Evolutionary conservation across 495 filamentous ascomycete species (phyloP).

Genomic region (Aspergillus homomorphus): DNA sequence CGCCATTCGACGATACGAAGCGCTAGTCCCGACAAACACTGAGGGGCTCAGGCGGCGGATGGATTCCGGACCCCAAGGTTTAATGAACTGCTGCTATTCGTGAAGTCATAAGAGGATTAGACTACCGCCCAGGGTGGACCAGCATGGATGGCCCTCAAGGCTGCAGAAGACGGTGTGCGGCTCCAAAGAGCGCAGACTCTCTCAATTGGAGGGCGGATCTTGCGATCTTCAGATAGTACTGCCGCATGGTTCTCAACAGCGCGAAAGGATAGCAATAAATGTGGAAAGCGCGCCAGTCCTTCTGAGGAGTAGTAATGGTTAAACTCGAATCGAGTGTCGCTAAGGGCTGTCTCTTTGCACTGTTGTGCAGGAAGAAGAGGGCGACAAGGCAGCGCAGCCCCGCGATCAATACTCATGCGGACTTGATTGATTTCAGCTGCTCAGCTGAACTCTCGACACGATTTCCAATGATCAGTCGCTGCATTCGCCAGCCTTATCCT

Average conservation of each 20-base stretch:
- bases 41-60: neutral
- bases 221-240: too few species aligned
- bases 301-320: neutral
- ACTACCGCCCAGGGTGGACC: constrained; percentile 1
- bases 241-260: neutral
- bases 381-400: too few species aligned
- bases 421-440: neutral
- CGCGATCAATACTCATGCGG: too few species aligned
- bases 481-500: constrained; percentile 8
- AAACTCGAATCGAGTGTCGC: too few species aligned
- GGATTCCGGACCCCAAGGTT: constrained; percentile 1
- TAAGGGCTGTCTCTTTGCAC: too few species aligned
- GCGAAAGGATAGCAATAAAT: neutral
- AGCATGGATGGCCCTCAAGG: neutral
- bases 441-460: constrained; percentile 3
- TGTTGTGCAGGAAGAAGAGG: too few species aligned
- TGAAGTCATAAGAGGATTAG: neutral
- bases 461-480: constrained; percentile 3
- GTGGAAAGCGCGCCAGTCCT: neutral
- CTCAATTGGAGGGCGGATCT: neutral
- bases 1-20: constrained; percentile 12
- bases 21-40: neutral
- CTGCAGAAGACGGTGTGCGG: constrained; percentile 4
- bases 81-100: neutral
- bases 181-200: neutral